phyloP scores from a whole-genome alignment of 2,329 filamentous ascomycete genomes.

The Ceratocystis alfenasii region DNA sequence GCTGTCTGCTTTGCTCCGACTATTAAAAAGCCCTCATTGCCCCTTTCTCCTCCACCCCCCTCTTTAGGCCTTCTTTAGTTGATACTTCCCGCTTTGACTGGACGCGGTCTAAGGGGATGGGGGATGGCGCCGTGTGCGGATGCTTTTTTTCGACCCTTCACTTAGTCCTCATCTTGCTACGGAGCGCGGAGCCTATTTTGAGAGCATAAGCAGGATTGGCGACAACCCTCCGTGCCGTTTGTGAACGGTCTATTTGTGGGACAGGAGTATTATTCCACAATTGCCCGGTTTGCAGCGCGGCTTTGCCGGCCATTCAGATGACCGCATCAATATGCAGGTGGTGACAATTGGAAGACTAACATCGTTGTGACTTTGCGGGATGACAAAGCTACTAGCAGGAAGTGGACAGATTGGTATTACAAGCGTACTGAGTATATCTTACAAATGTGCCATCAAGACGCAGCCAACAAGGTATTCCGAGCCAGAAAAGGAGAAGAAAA shows the following conservation, averaged over 20 bases:
- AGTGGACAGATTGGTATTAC: conserved; percentile 20
- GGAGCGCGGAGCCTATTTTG: background rate
- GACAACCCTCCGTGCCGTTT: no score
- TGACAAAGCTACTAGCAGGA: background rate
- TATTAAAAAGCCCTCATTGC: background rate
- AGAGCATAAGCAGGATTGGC: no score
- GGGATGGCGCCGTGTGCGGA: background rate
- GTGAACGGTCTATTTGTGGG: background rate
- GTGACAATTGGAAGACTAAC: no score
- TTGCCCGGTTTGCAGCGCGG: background rate
- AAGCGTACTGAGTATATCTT: conserved; percentile 16
- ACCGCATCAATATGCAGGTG: background rate
- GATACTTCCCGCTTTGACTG: background rate
- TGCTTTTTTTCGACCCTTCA: background rate
- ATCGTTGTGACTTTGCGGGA: no score
- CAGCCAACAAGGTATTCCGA: background rate
- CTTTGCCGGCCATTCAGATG: background rate
- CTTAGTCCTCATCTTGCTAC: background rate
- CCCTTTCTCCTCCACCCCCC: background rate
- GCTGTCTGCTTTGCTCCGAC: background rate
- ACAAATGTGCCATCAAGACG: background rate
- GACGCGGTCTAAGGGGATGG: background rate
- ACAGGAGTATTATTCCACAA: background rate
- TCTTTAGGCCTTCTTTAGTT: background rate
- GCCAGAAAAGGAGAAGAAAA: background rate